Conservation (phyloP, 139 green algal genomes). For the Coccomyxa sp. region DNA sequence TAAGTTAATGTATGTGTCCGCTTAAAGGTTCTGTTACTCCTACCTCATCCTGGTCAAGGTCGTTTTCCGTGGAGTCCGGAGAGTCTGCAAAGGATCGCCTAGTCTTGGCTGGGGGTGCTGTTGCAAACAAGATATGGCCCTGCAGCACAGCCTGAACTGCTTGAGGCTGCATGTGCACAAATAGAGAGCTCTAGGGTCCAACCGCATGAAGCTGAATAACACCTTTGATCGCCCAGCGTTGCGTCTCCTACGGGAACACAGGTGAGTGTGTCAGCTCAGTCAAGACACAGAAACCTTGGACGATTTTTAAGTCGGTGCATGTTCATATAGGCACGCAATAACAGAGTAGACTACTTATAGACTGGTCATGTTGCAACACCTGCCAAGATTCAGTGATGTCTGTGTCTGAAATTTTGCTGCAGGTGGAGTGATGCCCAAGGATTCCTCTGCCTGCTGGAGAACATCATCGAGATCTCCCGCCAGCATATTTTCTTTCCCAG, state of each 20-base stretch:
- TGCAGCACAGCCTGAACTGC: not conserved
- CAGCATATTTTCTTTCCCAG: not conserved
- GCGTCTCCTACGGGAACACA: not conserved
- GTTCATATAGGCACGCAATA: not conserved
- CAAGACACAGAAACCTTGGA: not conserved
- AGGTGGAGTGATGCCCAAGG: slow-evolving; percentile 15
- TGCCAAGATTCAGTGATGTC: not conserved
- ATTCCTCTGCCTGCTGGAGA: slow-evolving; percentile 14
- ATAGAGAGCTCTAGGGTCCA: not conserved
- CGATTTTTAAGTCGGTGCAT: not conserved
- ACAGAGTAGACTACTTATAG: not conserved
- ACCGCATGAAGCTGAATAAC: not conserved
- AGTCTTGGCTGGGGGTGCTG: not conserved
- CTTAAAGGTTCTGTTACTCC: not conserved
- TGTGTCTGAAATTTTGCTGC: not conserved
- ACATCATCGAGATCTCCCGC: slow-evolving; percentile 8
- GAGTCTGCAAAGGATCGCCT: not conserved
- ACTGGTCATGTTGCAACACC: not conserved
- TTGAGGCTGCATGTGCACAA: not conserved
- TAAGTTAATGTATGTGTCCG: not conserved
- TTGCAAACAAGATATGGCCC: not conserved
- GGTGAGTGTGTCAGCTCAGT: not conserved
- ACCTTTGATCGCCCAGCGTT: not conserved
- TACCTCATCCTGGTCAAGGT: not conserved
- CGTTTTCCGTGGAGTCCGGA: not conserved